A percentile compares a stretch with the other conserved stretches of the same genome.
These are phyloP conservation scores for Claviceps citrina DNA, from an alignment of 2,329 filamentous ascomycete genomes.

Conservation along the genomic window DNA sequence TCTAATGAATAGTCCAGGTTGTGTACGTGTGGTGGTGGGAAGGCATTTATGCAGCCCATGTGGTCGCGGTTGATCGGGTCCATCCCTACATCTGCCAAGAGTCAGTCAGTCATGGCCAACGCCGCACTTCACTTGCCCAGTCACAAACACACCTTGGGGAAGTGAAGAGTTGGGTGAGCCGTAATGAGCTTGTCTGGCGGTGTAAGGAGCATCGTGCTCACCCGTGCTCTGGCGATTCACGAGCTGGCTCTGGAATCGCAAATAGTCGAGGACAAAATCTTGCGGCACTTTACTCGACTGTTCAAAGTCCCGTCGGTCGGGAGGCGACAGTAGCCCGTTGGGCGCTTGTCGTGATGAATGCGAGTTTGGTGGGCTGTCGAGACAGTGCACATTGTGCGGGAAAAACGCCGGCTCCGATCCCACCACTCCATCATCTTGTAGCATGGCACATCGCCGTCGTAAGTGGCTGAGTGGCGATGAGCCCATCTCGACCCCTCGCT, in stretches of 20 bases:
- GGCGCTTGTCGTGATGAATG: conserved; percentile 7
- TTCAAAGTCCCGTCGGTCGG: conserved; percentile 5
- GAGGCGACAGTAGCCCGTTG: conserved; percentile 10
- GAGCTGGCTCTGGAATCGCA: conserved; percentile 14
- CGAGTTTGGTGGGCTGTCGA: conserved; percentile 11
- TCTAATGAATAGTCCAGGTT: conserved; percentile 11
- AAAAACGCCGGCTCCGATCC: conserved; percentile 7
- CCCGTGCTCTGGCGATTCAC: conserved; percentile 11
- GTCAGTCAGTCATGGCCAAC: background rate
- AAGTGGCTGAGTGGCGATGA: conserved; percentile 6
- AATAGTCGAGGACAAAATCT: conserved; percentile 13
- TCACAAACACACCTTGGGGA: conserved; percentile 3
- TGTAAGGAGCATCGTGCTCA: conserved; percentile 8
- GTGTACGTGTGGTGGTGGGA: conserved; percentile 6
- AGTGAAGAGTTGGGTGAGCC: background rate
- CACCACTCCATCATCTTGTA: conserved; percentile 8
- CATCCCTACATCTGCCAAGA: background rate
- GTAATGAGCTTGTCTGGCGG: conserved; percentile 1
- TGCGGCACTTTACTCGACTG: conserved; percentile 7
- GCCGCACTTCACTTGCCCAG: background rate
- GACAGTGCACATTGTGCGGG: conserved; percentile 4
- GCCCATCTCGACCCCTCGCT: conserved; percentile 2
- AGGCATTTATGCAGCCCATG: conserved; percentile 5
- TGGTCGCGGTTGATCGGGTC: conserved; percentile 8
- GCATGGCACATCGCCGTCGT: conserved; percentile 3